phyloP scores from a whole-genome alignment of 83 land plant species.

The Thuja plicata region DNA sequence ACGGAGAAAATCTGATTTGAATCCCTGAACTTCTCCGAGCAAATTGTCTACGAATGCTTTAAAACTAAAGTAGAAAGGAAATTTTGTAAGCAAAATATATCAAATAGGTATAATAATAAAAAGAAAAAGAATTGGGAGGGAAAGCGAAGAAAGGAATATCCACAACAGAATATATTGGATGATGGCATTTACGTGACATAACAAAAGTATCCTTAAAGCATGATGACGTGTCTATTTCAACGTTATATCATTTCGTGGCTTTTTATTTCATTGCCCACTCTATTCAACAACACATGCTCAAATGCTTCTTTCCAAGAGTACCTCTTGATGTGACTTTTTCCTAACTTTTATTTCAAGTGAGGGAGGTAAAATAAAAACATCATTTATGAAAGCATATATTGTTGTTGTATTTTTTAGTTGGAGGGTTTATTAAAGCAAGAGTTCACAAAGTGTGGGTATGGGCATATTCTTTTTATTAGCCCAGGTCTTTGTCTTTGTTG shows the following conservation, averaged over 20 bases:
- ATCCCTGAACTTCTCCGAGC: not conserved
- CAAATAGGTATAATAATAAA: not conserved
- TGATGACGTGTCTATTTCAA: not conserved
- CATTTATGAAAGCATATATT: too few species aligned
- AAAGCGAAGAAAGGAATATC: not conserved
- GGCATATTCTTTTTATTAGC: too few species aligned
- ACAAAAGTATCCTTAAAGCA: not conserved
- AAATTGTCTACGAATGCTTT: not conserved
- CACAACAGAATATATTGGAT: not conserved
- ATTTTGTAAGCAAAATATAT: not conserved
- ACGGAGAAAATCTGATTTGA: not conserved
- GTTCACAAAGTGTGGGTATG: too few species aligned
- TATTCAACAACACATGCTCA: not conserved
- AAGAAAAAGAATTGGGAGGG: not conserved
- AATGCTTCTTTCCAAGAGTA: not conserved
- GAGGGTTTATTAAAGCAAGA: too few species aligned
- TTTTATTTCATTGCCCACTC: too few species aligned
- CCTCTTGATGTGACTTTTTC: too few species aligned
- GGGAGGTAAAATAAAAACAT: too few species aligned
- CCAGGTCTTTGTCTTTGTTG: too few species aligned
- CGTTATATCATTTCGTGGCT: not conserved
- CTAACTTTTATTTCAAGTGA: too few species aligned
- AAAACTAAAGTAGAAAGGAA: not conserved
- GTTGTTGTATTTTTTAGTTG: too few species aligned
- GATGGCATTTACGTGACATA: not conserved